Base-by-base conservation (phyloP, 1,284 basidiomycete species). In the Cronartium quercuum region DNA sequence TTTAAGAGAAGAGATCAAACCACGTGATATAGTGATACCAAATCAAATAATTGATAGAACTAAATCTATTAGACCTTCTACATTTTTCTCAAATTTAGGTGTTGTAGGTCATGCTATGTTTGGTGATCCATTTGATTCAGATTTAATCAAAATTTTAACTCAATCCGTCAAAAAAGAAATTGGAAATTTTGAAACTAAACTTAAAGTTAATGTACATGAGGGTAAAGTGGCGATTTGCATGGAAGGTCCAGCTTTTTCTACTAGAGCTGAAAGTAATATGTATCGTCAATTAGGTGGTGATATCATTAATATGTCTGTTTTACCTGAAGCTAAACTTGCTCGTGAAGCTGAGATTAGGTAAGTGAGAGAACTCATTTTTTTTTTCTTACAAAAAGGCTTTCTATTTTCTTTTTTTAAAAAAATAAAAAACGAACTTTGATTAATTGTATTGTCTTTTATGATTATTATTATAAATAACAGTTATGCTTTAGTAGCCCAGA, bases 31-130 rank as follows among this genome's bases (percentile, higher is more conserved):
- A 82, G 86, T 89, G 68, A 87, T 98, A 62, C 94, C 95, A 0
- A 86, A 87, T 68, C 94, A 98, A 78, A 92, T 98, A 83, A 97
- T 98, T 81, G 94, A 98, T 83, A 87, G 95, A 66, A 98, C 95
- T 24, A 98, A 97, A 83, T 92, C 92, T 13, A 84, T 96, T 61
- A 87, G 94, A 40, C 88, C 90, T 0, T 86, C 89, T 10, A 91
- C 88, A 38, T 98, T 92, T 85, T 98, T 98, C 82, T 12, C 79
- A 77, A 88, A 87, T 74, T 86, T 88, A 62, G 86, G 84, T 69
- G 83, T 97, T 76, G 94, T 98, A 74, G 93, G 91, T 0, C 95
- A 98, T 82, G 90, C 93, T 10, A 88, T 90, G 81, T 98, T 98
- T 81, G 94, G 94, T 3, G 94, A 98, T 68, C 82, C 82, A 0